Evolutionary conservation across 371 early-diverging fungal genomes (phyloP).

Genomic region (Conidiobolus coronatus): DNA sequence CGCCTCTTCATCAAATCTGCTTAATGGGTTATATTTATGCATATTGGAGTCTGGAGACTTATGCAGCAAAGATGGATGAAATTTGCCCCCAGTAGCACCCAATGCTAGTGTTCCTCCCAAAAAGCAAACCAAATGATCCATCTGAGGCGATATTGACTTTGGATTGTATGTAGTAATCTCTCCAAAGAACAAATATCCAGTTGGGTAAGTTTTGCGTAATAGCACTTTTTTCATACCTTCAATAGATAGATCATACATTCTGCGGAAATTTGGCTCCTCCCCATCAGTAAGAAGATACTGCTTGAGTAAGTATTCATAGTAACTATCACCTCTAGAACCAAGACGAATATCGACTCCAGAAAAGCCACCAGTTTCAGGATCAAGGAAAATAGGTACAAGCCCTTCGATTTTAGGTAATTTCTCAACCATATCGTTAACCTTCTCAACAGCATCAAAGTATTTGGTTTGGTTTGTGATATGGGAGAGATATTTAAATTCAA

Average conservation of each 20-base stretch:
- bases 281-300: slow-evolving; percentile 53
- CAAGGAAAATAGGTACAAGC: slow-evolving; percentile 40
- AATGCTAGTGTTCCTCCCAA: slow-evolving; percentile 65
- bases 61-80: slow-evolving; percentile 8
- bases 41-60: slow-evolving; percentile 2
- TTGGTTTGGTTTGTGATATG: slow-evolving; percentile 40
- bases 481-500: slow-evolving; percentile 73
- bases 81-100: slow-evolving; percentile 36
- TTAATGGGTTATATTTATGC: not conserved
- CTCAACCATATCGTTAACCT: slow-evolving; percentile 30
- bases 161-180: slow-evolving; percentile 25
- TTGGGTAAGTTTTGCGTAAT: slow-evolving; percentile 28
- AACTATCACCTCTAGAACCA: slow-evolving; percentile 74
- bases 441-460: slow-evolving; percentile 46
- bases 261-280: slow-evolving; percentile 30
- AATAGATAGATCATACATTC: slow-evolving; percentile 42
- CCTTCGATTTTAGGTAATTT: slow-evolving; percentile 31
- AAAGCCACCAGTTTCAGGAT: slow-evolving; percentile 13
- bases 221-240: slow-evolving; percentile 48
- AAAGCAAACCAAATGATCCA: slow-evolving; percentile 91
- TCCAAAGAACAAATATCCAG: slow-evolving; percentile 40
- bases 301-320: slow-evolving; percentile 82
- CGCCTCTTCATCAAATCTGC: slow-evolving; percentile 18
- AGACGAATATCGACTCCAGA: slow-evolving; percentile 27
- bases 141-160: slow-evolving; percentile 24